phyloP scores from a whole-genome alignment of 768 basidiomycete genomes.

The Paxillus ammoniavirescens region DNA sequence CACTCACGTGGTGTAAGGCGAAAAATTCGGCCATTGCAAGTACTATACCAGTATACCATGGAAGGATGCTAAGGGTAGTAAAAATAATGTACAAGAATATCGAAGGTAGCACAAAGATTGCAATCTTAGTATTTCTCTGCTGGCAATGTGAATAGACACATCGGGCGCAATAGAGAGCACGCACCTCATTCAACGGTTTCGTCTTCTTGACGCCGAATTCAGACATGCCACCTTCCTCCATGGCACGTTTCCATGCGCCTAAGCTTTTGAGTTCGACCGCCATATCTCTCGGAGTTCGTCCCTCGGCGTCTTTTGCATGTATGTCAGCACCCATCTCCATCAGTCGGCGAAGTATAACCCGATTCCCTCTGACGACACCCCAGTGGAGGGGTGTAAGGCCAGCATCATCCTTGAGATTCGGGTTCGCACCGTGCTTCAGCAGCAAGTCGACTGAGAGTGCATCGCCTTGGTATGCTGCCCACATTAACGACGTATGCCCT shows the following conservation, averaged over 20 bases:
- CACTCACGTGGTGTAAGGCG: slow-evolving; percentile 86
- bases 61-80: slow-evolving; percentile 75
- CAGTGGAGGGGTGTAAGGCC: slow-evolving; percentile 93
- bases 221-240: slow-evolving; percentile 84
- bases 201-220: slow-evolving; percentile 68
- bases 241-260: slow-evolving; percentile 84
- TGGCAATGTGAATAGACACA: slow-evolving; percentile 1
- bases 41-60: slow-evolving; percentile 87
- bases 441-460: slow-evolving; percentile 91
- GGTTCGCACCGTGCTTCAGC: slow-evolving; percentile 82
- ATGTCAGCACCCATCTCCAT: slow-evolving; percentile 86
- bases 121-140: slow-evolving; percentile 78
- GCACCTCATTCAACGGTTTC: slow-evolving; percentile 70
- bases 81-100: slow-evolving; percentile 83
- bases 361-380: slow-evolving; percentile 96
- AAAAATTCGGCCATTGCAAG: slow-evolving; percentile 87
- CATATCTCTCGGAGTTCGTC: slow-evolving; percentile 92
- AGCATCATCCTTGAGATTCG: slow-evolving; percentile 70
- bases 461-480: slow-evolving; percentile 99
- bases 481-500: slow-evolving; percentile 96
- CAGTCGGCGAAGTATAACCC: slow-evolving; percentile 78
- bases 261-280: slow-evolving; percentile 89
- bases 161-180: slow-evolving; percentile 15
- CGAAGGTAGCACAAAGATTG: slow-evolving; percentile 75
- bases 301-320: slow-evolving; percentile 73